These are phyloP conservation scores for Neonectria neomacrospora DNA, from an alignment of 2,329 filamentous ascomycete species.

Conservation along the genomic window DNA sequence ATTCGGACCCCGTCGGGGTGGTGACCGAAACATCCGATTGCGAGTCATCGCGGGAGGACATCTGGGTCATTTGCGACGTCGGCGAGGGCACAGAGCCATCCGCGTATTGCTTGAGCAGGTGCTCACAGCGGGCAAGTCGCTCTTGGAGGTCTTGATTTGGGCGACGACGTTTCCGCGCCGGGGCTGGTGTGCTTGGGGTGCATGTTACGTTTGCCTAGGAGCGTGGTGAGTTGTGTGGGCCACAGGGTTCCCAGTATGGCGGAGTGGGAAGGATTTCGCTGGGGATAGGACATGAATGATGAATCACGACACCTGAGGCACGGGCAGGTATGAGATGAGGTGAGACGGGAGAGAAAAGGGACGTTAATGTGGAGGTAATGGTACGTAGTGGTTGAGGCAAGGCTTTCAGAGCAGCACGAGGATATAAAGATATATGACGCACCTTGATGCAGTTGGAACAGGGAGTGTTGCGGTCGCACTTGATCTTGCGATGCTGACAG, in stretches of 20 bases:
- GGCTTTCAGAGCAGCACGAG: constrained; percentile 7
- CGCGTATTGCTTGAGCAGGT: constrained; percentile 68
- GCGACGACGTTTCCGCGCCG: constrained; percentile 67
- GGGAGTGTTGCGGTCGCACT: constrained; percentile 68
- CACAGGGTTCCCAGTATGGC: background rate
- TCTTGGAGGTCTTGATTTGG: constrained; percentile 72
- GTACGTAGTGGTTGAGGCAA: background rate
- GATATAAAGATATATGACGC: constrained; percentile 41
- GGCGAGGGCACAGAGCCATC: constrained; percentile 47
- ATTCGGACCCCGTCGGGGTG: constrained; percentile 47
- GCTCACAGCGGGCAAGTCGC: constrained; percentile 68
- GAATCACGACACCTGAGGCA: constrained; percentile 8
- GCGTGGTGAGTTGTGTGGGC: constrained; percentile 26
- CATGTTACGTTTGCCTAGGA: constrained; percentile 67
- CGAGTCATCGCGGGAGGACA: constrained; percentile 35
- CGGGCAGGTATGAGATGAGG: constrained; percentile 3
- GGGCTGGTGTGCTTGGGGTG: constrained; percentile 69
- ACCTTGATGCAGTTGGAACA: constrained; percentile 72
- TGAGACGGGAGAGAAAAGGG: constrained; percentile 2
- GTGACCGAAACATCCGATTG: constrained; percentile 42
- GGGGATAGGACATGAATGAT: constrained; percentile 1
- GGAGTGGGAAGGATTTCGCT: background rate
- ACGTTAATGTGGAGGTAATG: background rate
- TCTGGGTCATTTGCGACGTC: constrained; percentile 32
- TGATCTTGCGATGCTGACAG: constrained; percentile 71